Conservation (phyloP, 129 eudicot genomes). For the Centella asiatica region DNA sequence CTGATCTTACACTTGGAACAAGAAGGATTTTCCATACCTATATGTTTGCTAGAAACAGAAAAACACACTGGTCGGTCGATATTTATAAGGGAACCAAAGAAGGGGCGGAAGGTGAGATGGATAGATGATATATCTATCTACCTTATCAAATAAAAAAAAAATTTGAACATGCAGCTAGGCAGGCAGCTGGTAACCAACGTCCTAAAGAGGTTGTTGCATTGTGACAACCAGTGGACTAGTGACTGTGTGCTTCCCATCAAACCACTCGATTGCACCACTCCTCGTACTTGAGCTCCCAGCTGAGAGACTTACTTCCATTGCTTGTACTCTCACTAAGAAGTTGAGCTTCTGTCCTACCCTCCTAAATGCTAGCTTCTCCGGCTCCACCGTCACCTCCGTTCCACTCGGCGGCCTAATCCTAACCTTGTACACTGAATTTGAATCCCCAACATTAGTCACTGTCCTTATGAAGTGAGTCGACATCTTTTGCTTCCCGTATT, state of each 20-base stretch:
- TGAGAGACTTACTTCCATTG: slow-evolving; percentile 44
- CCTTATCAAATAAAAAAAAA: neutral
- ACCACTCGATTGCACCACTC: slow-evolving; percentile 74
- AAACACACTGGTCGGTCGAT: too few species aligned
- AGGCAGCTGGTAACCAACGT: too few species aligned
- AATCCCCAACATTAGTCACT: slow-evolving; percentile 72
- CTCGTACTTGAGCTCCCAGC: slow-evolving; percentile 55
- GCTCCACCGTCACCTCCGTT: slow-evolving; percentile 56
- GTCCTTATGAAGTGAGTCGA: slow-evolving; percentile 68
- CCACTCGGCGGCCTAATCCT: slow-evolving; percentile 51
- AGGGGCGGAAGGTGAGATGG: too few species aligned
- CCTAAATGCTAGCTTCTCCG: slow-evolving; percentile 55
- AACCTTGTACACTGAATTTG: slow-evolving; percentile 51
- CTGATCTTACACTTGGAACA: too few species aligned
- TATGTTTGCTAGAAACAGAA: too few species aligned
- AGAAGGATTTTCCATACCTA: too few species aligned
- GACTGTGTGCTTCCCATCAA: slow-evolving; percentile 71
- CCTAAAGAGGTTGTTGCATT: slow-evolving; percentile 62
- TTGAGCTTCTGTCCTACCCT: slow-evolving; percentile 69
- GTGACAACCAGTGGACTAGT: slow-evolving; percentile 79
- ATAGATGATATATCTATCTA: neutral
- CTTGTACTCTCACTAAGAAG: slow-evolving; percentile 69
- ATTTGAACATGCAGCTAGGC: too few species aligned
- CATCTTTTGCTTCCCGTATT: slow-evolving; percentile 57
- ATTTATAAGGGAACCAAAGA: too few species aligned